These are phyloP conservation scores for Suhomyces panamericanus DNA, from an alignment of 1,139 yeast species.

Conservation along the genomic window DNA sequence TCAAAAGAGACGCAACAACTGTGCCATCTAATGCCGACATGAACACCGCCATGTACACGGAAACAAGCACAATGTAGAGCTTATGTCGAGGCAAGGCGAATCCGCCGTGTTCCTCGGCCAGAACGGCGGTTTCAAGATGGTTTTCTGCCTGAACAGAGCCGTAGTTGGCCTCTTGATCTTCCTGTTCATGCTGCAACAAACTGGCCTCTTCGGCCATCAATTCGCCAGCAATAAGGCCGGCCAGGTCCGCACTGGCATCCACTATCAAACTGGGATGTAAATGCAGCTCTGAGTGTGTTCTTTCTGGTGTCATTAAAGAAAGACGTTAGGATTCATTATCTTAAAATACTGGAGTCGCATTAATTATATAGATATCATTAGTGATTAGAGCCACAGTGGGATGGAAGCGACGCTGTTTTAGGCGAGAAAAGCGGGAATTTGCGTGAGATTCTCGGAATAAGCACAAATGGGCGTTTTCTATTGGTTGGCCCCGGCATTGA, in stretches of 20 bases:
- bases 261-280: conserved; percentile 30
- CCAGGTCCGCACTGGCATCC: conserved; percentile 42
- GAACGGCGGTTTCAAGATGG: not conserved
- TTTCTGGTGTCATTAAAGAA: not conserved
- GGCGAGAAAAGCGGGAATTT: too few species aligned
- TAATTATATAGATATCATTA: not conserved
- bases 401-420: too few species aligned
- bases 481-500: too few species aligned
- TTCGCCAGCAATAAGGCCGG: conserved; percentile 53
- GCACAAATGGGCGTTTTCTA: too few species aligned
- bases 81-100: conserved; percentile 37
- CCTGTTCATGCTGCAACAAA: not conserved
- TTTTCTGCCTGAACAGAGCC: too few species aligned
- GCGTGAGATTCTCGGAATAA: too few species aligned
- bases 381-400: too few species aligned
- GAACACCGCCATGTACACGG: conserved; percentile 40
- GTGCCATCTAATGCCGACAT: conserved; percentile 49
- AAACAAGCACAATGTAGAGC: conserved; percentile 33
- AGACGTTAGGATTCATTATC: too few species aligned
- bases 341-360: too few species aligned
- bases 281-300: conserved; percentile 1
- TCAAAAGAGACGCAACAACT: conserved; percentile 44
- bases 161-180: too few species aligned
- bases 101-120: conserved; percentile 12
- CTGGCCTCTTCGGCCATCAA: conserved; percentile 43